phyloP scores from a whole-genome alignment of 768 basidiomycete species.

The Porpolomopsis calyptriformis region DNA sequence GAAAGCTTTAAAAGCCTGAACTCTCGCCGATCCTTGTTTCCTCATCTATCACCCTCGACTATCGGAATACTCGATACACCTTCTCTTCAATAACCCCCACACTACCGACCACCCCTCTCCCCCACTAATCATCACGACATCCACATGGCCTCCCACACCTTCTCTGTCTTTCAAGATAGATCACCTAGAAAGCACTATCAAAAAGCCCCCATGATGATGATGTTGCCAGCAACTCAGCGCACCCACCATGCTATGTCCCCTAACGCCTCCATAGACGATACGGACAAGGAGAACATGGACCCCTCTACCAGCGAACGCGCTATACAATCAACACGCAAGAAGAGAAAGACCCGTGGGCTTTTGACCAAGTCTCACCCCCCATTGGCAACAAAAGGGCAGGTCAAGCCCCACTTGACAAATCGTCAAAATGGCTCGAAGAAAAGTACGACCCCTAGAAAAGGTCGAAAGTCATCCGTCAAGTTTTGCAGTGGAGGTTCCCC shows the following conservation, averaged over 20 bases:
- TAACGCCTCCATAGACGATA: neutral
- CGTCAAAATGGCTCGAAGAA: conserved; percentile 41
- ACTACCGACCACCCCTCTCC: neutral
- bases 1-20: neutral
- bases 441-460: conserved; percentile 21
- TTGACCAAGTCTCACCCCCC: no score
- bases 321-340: conserved; percentile 49
- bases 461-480: conserved; percentile 33
- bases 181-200: neutral
- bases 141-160: conserved; percentile 3
- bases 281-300: conserved; percentile 72
- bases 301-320: conserved; percentile 61
- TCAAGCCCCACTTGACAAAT: conserved; percentile 46
- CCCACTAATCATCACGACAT: neutral
- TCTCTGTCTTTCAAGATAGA: conserved; percentile 6
- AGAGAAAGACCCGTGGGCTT: conserved; percentile 51
- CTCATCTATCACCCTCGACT: neutral
- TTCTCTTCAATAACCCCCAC: neutral
- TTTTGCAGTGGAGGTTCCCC: conserved; percentile 16
- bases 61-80: neutral
- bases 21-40: neutral
- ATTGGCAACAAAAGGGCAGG: conserved; percentile 43
- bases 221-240: neutral
- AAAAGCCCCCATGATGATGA: neutral
- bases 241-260: neutral